Conservation (phyloP, 2,329 filamentous ascomycete genomes). For the Cladosporium velox region DNA sequence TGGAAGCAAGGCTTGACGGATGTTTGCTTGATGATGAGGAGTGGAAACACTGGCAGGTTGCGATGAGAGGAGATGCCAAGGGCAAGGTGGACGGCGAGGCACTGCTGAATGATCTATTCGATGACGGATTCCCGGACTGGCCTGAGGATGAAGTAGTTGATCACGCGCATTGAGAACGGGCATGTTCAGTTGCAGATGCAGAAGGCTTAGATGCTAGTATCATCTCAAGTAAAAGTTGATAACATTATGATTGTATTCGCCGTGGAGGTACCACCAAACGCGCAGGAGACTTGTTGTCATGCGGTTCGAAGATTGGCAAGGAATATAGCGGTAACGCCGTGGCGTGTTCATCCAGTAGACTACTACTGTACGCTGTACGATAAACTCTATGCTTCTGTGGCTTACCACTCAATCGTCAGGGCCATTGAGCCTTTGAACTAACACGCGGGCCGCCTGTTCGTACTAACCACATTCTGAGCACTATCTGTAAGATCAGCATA, state of each 20-base stretch:
- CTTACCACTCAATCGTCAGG: too few species aligned
- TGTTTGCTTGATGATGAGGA: slow-evolving; percentile 66
- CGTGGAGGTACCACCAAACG: not conserved
- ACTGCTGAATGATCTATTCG: slow-evolving; percentile 46
- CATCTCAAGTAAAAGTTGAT: not conserved
- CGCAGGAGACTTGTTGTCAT: not conserved
- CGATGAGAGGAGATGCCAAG: slow-evolving; percentile 37
- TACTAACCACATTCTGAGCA: not conserved
- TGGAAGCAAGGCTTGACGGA: slow-evolving; percentile 58
- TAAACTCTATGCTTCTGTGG: too few species aligned
- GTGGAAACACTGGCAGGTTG: slow-evolving; percentile 43
- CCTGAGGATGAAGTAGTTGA: slow-evolving; percentile 26
- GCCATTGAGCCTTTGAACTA: not conserved
- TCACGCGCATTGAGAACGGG: not conserved
- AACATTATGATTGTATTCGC: not conserved
- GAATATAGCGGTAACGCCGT: not conserved
- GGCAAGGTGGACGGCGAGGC: slow-evolving; percentile 35
- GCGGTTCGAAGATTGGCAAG: not conserved
- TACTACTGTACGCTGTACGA: not conserved
- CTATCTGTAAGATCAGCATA: not conserved
- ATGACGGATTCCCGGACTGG: slow-evolving; percentile 38
- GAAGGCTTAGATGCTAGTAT: not conserved
- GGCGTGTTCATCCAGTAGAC: too few species aligned
- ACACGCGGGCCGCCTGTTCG: not conserved
- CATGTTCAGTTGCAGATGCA: not conserved